A percentile compares a stretch with the other conserved stretches of the same genome.
Conservation (phyloP, 208 protist species). For the Crithidia sp. region DNA sequence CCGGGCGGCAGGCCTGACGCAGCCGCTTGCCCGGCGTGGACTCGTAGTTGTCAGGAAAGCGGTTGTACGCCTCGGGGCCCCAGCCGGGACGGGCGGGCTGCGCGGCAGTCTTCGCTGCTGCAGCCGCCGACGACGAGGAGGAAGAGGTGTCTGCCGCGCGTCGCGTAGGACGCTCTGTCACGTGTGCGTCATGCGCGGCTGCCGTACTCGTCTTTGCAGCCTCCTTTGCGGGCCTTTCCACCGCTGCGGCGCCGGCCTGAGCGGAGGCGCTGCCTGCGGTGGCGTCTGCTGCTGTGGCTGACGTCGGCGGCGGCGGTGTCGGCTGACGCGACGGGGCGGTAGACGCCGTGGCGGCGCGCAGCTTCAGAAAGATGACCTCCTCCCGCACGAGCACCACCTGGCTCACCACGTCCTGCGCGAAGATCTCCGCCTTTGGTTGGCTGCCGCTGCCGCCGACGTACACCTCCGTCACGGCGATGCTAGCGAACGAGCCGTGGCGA, state of each 20-base stretch:
- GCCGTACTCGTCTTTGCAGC: too few relatives aligned
- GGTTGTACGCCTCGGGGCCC: constrained; percentile 62
- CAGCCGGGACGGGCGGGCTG: constrained; percentile 34
- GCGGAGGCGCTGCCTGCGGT: neutral
- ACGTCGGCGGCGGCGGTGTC: constrained; percentile 10
- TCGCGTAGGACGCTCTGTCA: too few relatives aligned
- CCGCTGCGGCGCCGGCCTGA: neutral
- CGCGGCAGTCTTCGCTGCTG: too few relatives aligned
- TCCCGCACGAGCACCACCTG: constrained; percentile 69
- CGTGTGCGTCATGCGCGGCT: too few relatives aligned
- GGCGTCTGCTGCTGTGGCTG: constrained; percentile 3
- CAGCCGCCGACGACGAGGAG: too few relatives aligned
- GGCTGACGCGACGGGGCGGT: constrained; percentile 9
- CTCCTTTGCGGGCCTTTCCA: too few relatives aligned
- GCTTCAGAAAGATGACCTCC: constrained; percentile 77
- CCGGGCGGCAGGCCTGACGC: constrained; percentile 3
- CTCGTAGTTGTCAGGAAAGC: constrained; percentile 74
- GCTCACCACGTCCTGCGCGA: constrained; percentile 73
- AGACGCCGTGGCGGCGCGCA: constrained; percentile 21
- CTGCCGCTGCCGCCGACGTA: constrained; percentile 60
- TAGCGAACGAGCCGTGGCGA: constrained; percentile 13
- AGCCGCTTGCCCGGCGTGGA: constrained; percentile 61
- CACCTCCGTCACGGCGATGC: constrained; percentile 72
- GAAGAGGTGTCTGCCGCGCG: too few relatives aligned
- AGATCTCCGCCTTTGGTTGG: constrained; percentile 71